Evolutionary conservation across 1,284 basidiomycete species (phyloP), one percentile per base, ranked within the genome.

Genomic region (Puccinia coronata): DNA sequence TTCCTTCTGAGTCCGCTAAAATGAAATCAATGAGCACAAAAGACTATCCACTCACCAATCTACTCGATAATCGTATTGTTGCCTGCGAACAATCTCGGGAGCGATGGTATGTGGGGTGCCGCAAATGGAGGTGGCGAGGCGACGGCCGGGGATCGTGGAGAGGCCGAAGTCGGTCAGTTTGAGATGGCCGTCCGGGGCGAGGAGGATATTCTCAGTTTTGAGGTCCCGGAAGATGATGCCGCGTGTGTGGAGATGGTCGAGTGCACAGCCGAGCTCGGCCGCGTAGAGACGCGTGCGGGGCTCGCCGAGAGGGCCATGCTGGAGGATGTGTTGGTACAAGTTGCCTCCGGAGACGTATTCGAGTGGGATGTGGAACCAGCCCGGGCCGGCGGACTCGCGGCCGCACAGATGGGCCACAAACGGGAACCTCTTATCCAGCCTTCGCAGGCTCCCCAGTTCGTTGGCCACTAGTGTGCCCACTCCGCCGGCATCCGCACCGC

Each of bases 101-200:
- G 83, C 82, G 83, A 84, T 84, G 73, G 84, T 85, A 65, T 84
- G 83, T 0, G 84, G 83, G 18, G 84, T 85, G 41, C 84, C 84
- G 41, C 84, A 84, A 63, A 84, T 84, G 2, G 84, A 78, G 11
- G n/a, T 28, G 9, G 63, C 41, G 11, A n/a, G 41, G 0, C n/a
- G 39, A 5, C 20, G 8, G 4, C 11, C 12, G 43, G 57, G 28
- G 23, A 55, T 34, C 25, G 69, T 74, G 0, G 70, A 51, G 28
- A 81, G 61, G 6, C 79, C 79, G 23, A 81, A 81, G 51, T 81
- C 79, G 8, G 79, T 51, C 2, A 81, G 14, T 41, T 73, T 74
- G 36, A 74, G 43, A 49, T 81, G 59, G 11, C 79, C 79, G 47
- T 67, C 69, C 2, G 5, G 11, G 18, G 16, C 41, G 23, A 81